These are phyloP conservation scores for Boletus rubroflammeus DNA, from an alignment of 768 basidiomycete genomes.

Conservation along the genomic window DNA sequence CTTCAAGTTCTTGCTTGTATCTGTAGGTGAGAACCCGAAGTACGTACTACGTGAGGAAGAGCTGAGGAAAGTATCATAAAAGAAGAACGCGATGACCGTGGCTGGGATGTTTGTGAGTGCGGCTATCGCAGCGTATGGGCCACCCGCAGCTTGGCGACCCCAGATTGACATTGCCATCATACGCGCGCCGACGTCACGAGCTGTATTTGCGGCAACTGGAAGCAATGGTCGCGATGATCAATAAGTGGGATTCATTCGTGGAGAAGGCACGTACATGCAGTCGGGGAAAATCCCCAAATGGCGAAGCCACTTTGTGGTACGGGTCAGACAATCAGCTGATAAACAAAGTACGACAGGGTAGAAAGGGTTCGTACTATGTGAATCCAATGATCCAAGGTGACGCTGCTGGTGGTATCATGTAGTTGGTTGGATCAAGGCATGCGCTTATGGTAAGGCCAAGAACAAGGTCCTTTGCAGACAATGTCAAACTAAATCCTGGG, in stretches of 20 bases:
- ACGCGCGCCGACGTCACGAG: conserved; percentile 65
- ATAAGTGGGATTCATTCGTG: neutral
- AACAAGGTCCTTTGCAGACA: conserved; percentile 12
- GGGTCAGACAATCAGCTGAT: neutral
- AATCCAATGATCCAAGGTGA: conserved; percentile 56
- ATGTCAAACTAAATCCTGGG: neutral
- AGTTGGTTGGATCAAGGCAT: conserved; percentile 49
- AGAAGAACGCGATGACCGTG: conserved; percentile 46
- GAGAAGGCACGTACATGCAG: conserved; percentile 36
- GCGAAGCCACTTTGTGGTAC: conserved; percentile 44
- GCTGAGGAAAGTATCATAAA: conserved; percentile 56
- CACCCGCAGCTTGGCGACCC: conserved; percentile 50
- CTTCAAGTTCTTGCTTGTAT: neutral
- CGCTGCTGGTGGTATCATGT: conserved; percentile 48
- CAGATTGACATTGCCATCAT: conserved; percentile 58
- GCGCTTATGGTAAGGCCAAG: conserved; percentile 21
- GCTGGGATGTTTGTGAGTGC: conserved; percentile 67
- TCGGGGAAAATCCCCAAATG: conserved; percentile 59
- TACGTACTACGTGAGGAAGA: conserved; percentile 58
- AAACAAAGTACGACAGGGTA: neutral
- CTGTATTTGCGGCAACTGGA: conserved; percentile 58
- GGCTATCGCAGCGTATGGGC: conserved; percentile 56
- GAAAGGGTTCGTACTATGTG: conserved; percentile 47
- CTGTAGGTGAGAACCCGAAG: neutral
- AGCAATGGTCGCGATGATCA: neutral